Evolutionary conservation across 306 rosid species (phyloP).

Genomic region (Heteromeles arbutifolia): DNA sequence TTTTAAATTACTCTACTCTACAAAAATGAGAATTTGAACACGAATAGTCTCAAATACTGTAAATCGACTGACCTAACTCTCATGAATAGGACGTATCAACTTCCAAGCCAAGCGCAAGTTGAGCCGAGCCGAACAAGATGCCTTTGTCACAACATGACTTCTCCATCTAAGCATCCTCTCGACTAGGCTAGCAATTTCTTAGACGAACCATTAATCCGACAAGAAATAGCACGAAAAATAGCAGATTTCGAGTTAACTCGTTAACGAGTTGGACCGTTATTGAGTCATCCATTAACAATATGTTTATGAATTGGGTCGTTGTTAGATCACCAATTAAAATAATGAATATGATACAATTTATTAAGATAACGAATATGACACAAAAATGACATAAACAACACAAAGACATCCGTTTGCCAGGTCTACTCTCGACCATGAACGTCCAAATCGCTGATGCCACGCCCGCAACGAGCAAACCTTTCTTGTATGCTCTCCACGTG

Average conservation of each 20-base stretch:
- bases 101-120: neutral
- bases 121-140: neutral
- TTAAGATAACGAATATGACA: accelerated
- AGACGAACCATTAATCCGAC: no score
- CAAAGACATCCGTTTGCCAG: no score
- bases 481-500: slow-evolving; percentile 39
- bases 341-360: no score
- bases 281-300: accelerated
- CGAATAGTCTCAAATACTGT: no score
- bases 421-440: slow-evolving; percentile 22
- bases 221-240: no score
- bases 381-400: accelerated
- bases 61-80: neutral
- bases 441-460: slow-evolving; percentile 39
- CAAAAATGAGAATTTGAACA: no score
- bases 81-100: neutral
- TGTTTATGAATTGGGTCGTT: accelerated
- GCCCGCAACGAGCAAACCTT: neutral
- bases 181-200: neutral
- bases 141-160: slow-evolving; percentile 5
- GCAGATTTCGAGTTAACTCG: no score
- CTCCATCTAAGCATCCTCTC: slow-evolving; percentile 19
- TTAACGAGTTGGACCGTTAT: accelerated
- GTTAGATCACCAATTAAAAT: accelerated
- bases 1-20: neutral